Evolutionary conservation across 768 basidiomycete genomes (phyloP), one percentile per base, ranked within the genome.

Genomic region (Mycena maculata): DNA sequence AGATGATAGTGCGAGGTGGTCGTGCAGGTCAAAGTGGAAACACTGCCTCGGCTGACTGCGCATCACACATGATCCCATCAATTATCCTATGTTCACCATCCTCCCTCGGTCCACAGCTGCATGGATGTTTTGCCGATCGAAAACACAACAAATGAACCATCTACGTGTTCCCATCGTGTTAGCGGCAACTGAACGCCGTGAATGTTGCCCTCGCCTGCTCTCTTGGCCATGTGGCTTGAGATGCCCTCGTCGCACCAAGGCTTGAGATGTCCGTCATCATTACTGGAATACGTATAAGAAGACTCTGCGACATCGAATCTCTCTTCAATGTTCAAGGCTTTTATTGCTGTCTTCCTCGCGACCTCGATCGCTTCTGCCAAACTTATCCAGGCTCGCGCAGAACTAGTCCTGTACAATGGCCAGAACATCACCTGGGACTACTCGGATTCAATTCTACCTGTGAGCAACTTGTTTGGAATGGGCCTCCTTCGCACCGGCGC

Each of bases 371-470:
- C 31, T 22, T 45, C 64, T 18, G 57, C 64, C 31, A 22, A 15
- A 38, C 18, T 47, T 11, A 31, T 66, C 39, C 55, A 48, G 30
- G 38, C 41, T 27, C 39, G 61, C 42, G 53, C 48, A 5, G 28
- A 36, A 5, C 47, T 57, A 3, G 33, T 67, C 38, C 38, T 67
- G 8, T 28, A 49, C 60, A 67, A 67, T 27, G 65, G 65, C 4
- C 65, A 61, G 52, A 67, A 67, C 36, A 49, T 62, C 59, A 62
- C 65, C 23, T 66, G 38, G 16, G 65, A 66, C 42, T 66, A 66
- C 50, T 44, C 38, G 23, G 65, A 66, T 49, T 50, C 52, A 1
- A 44, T 66, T 30, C 7, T 66, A 7, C 50, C 56, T 23, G 65
- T 39, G 5, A 48, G 45, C 65, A 67, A 57, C n/a, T 25, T 60